Evolutionary conservation across 805 yeast genomes (phyloP), one percentile per base, ranked within the genome.

Genomic region (Saccharomycopsis microspora): DNA sequence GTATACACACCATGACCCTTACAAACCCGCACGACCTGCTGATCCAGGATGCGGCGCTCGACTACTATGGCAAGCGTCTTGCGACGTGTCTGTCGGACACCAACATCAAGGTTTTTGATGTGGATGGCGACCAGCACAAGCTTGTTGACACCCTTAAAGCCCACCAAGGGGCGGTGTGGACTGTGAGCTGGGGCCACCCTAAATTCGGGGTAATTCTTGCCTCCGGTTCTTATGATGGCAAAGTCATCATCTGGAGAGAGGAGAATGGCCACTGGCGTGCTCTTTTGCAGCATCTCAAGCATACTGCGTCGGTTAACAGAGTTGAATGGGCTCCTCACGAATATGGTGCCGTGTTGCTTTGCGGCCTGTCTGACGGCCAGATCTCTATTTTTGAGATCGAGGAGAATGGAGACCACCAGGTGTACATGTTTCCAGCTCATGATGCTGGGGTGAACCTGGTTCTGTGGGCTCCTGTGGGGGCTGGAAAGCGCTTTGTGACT

Each of bases 111-210:
- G 81, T 93, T 49, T 93, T 87, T 64, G 96, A 89, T 56, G 80
- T 90, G 41, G 90, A 85, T 44, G 93, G 90, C 37, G 94, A 86
- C 42, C 76, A 71, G 58, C 90, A 87, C 64, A 82, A 75, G 60
- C 71, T 88, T 45, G 73, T 83, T 19, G 96, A 88, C 56, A 89
- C 97, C 1, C 70, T 93, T 54, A 72, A 76, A 43, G 97, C 95
- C 37, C 98, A 93, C 64, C 96, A 88, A 54, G 98, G 97, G 34
- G 97, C 98, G 8, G 97, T 93, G 43, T 93, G 98, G 98, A 96
- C 90, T 67, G 95, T 88, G 27, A 78, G 86, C 47, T 93, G 98
- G 98, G 97, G 97, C 3, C 98, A 93, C 63, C 98, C 98, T 33
- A 90, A 90, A 64, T 93, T 90, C 61, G 98, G 98, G 38, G 82